A percentile compares a stretch with the other conserved stretches of the same genome.
These are phyloP conservation scores for Asterochloris sp. DNA, from an alignment of 139 green algal species.

Conservation along the genomic window DNA sequence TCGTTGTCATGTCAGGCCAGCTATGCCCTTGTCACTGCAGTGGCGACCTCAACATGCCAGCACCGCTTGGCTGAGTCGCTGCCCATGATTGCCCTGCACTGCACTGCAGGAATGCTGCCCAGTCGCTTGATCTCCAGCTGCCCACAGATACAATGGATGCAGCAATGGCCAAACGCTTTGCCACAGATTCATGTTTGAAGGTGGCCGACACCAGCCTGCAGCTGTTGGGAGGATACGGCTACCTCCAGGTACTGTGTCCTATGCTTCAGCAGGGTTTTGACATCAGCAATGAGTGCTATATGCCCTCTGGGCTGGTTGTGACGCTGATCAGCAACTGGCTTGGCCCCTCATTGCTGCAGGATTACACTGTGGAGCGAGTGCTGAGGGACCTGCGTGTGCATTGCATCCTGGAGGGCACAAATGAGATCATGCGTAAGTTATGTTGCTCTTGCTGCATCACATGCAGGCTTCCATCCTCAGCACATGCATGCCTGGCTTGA, in stretches of 20 bases:
- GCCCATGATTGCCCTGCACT: not conserved
- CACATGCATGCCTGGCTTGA: not conserved
- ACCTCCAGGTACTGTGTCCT: slow-evolving; percentile 22
- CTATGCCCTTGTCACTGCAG: too few relatives aligned
- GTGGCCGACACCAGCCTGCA: slow-evolving; percentile 70
- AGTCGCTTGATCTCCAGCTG: slow-evolving; percentile 40
- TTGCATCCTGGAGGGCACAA: slow-evolving; percentile 80
- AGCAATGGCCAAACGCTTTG: slow-evolving; percentile 84
- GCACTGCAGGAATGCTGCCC: slow-evolving; percentile 43
- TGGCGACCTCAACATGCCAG: too few relatives aligned
- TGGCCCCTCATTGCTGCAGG: slow-evolving; percentile 41
- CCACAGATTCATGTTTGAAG: slow-evolving; percentile 72
- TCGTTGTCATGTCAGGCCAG: too few relatives aligned
- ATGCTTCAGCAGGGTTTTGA: not conserved
- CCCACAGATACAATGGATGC: slow-evolving; percentile 49
- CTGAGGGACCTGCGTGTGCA: slow-evolving; percentile 78
- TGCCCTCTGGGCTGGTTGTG: not conserved
- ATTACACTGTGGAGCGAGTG: slow-evolving; percentile 73
- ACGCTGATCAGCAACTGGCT: not conserved
- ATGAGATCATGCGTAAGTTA: slow-evolving; percentile 79
- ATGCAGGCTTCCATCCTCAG: not conserved
- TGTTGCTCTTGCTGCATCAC: slow-evolving; percentile 43
- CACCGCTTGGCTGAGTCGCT: too few relatives aligned
- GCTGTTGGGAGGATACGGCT: slow-evolving; percentile 78
- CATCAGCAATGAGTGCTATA: not conserved